phyloP scores from a whole-genome alignment of 495 filamentous ascomycete species.

The Neurospora sp. region DNA sequence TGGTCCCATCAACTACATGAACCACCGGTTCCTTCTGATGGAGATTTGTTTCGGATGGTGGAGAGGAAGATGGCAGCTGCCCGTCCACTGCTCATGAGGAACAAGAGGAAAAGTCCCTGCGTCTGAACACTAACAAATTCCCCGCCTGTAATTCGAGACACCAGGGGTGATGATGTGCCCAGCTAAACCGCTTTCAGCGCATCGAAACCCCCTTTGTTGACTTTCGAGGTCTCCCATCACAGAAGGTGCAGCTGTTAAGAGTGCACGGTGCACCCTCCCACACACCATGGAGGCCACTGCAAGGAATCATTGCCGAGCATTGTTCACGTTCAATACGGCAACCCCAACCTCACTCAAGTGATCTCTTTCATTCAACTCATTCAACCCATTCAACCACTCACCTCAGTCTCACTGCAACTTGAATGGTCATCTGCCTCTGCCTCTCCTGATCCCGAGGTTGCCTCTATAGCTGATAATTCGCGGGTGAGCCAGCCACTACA shows the following conservation, averaged over 20 bases:
- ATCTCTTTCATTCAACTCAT: neutral
- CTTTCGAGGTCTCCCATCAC: neutral
- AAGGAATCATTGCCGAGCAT: neutral
- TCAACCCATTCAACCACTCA: neutral
- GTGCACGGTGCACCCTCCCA: neutral
- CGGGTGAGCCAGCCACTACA: neutral
- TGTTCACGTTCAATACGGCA: neutral
- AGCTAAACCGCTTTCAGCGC: neutral
- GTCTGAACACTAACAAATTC: neutral
- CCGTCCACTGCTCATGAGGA: neutral
- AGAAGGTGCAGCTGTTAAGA: neutral
- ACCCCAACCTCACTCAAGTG: neutral
- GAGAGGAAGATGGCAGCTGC: neutral
- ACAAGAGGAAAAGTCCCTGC: neutral
- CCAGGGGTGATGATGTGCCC: neutral
- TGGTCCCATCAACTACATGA: neutral
- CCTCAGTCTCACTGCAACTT: neutral
- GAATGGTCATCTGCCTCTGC: neutral
- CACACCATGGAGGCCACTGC: neutral
- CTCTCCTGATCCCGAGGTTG: neutral
- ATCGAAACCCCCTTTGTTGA: neutral
- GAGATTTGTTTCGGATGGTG: neutral
- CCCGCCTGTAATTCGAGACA: neutral
- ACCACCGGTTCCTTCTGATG: neutral
- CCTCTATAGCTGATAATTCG: neutral